These are phyloP conservation scores for Tetracentron sinense DNA, from an alignment of 164 flowering plant species.

Conservation along the genomic window DNA sequence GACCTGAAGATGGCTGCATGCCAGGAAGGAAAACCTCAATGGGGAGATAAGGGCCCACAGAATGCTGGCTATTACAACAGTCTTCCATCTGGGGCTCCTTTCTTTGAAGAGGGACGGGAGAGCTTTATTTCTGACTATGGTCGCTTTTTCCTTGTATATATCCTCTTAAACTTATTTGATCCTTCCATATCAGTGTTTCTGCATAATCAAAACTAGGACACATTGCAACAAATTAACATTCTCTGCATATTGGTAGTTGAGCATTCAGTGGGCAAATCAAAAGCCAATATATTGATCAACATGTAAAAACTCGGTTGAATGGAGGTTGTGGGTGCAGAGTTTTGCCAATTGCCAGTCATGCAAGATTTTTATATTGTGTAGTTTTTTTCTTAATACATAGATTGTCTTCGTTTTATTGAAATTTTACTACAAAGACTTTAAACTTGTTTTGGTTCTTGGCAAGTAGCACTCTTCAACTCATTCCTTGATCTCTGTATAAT, in stretches of 20 bases:
- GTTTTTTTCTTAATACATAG: too few species aligned
- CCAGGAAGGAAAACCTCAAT: conserved; percentile 47
- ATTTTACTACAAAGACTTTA: too few species aligned
- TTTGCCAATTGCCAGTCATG: not conserved
- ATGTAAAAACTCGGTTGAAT: too few species aligned
- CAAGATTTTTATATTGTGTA: too few species aligned
- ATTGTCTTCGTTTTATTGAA: too few species aligned
- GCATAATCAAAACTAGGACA: not conserved
- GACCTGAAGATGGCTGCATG: conserved; percentile 44
- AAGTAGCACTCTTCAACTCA: too few species aligned
- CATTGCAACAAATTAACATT: not conserved
- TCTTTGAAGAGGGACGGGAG: conserved; percentile 50
- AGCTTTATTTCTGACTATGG: conserved; percentile 60
- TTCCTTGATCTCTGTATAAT: too few species aligned
- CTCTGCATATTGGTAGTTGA: not conserved
- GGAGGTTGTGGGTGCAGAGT: not conserved
- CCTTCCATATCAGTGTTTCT: not conserved
- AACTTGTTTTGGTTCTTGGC: too few species aligned
- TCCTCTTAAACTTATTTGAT: not conserved
- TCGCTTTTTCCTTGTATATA: conserved; percentile 51
- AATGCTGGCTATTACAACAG: conserved; percentile 55
- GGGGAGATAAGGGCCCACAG: conserved; percentile 55
- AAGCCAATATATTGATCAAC: too few species aligned
- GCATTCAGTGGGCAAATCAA: not conserved
- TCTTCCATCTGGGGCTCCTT: conserved; percentile 43